Evolutionary conservation across 768 basidiomycete genomes (phyloP).

Genomic region (Pilatotrama ljubarskyi): DNA sequence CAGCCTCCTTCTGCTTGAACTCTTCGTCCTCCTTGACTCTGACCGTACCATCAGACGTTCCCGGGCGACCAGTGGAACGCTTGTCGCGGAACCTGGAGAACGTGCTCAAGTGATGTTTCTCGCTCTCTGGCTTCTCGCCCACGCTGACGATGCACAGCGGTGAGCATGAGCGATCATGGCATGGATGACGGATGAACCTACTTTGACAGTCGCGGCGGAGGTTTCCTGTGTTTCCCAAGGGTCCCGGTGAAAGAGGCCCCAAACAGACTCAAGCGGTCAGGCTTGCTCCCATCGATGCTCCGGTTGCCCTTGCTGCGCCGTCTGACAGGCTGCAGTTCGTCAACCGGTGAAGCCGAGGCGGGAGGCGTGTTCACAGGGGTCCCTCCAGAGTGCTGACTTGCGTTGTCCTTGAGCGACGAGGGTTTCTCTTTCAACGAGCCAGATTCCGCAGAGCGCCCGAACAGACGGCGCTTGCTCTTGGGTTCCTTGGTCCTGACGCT

Average conservation of each 20-base stretch:
- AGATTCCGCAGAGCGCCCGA: slow-evolving; percentile 56
- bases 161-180: slow-evolving; percentile 9
- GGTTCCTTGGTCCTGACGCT: slow-evolving; percentile 38
- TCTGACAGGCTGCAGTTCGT: slow-evolving; percentile 27
- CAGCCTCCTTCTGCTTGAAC: slow-evolving; percentile 24
- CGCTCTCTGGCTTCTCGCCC: slow-evolving; percentile 40
- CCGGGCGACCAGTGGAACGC: slow-evolving; percentile 44
- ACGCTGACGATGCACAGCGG: slow-evolving; percentile 27
- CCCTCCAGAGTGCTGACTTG: slow-evolving; percentile 30
- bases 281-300: slow-evolving; percentile 48
- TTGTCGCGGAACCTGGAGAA: slow-evolving; percentile 35
- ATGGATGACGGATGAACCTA: slow-evolving; percentile 37
- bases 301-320: slow-evolving; percentile 48
- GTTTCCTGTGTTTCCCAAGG: slow-evolving; percentile 75
- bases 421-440: slow-evolving; percentile 34
- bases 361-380: slow-evolving; percentile 17
- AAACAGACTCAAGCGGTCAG: slow-evolving; percentile 81
- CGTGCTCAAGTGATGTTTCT: slow-evolving; percentile 37
- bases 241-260: slow-evolving; percentile 62
- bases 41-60: slow-evolving; percentile 40
- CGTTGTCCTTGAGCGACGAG: slow-evolving; percentile 25
- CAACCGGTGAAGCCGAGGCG: slow-evolving; percentile 7
- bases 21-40: slow-evolving; percentile 5
- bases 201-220: slow-evolving; percentile 72
- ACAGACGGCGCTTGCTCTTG: slow-evolving; percentile 52